Evolutionary conservation across 2,329 filamentous ascomycete species (phyloP).

Genomic region (Graphilbum fragrans): DNA sequence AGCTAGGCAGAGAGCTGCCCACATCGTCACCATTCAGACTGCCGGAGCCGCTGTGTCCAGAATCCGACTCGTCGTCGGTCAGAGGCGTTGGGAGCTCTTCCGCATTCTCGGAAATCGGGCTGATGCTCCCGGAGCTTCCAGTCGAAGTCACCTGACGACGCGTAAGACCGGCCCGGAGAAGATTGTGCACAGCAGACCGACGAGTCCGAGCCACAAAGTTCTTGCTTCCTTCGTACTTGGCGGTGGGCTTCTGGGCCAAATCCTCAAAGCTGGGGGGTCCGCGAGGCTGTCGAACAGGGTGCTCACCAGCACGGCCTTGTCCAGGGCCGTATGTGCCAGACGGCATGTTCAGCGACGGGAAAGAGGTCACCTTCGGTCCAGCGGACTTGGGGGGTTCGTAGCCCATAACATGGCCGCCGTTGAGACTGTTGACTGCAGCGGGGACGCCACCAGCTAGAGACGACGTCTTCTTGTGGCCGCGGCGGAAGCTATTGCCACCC

Average conservation of each 20-base stretch:
- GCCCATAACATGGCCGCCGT: slow-evolving; percentile 35
- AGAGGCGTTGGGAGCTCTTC: slow-evolving; percentile 55
- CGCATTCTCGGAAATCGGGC: slow-evolving; percentile 73
- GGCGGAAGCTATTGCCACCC: slow-evolving; percentile 84
- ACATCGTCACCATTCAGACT: slow-evolving; percentile 63
- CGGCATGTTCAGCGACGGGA: slow-evolving; percentile 62
- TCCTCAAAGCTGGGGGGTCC: slow-evolving; percentile 88
- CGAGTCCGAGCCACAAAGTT: slow-evolving; percentile 93
- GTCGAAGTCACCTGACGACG: slow-evolving; percentile 68
- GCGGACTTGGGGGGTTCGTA: slow-evolving; percentile 43
- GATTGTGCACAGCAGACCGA: slow-evolving; percentile 79
- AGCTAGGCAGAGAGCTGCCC: slow-evolving; percentile 57
- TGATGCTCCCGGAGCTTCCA: slow-evolving; percentile 66
- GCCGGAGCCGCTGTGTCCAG: slow-evolving; percentile 60
- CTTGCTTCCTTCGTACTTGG: slow-evolving; percentile 90
- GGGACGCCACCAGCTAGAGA: slow-evolving; percentile 42
- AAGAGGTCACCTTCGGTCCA: slow-evolving; percentile 65
- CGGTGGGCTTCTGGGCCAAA: slow-evolving; percentile 76
- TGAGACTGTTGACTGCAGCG: slow-evolving; percentile 16
- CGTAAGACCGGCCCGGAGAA: slow-evolving; percentile 80
- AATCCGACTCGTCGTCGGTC: slow-evolving; percentile 67
- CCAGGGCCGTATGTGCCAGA: slow-evolving; percentile 86
- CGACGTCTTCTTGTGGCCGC: slow-evolving; percentile 81
- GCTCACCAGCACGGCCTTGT: slow-evolving; percentile 84
- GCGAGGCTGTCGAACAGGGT: slow-evolving; percentile 84